Conservation (phyloP, 2,329 filamentous ascomycete genomes). For the Dactylellina leptospora region DNA sequence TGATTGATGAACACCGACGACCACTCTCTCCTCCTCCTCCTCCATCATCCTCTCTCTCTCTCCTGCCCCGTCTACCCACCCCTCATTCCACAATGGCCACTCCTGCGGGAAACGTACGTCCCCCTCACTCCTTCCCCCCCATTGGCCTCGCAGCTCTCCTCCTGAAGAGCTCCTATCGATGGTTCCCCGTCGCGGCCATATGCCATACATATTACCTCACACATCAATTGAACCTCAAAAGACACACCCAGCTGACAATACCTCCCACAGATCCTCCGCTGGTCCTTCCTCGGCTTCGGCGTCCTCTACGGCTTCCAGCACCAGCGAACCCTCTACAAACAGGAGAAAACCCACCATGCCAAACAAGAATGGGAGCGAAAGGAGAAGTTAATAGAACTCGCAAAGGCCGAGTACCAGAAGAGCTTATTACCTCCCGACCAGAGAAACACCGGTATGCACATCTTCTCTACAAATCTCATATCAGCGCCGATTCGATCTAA, state of each 20-base stretch:
- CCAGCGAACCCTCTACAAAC: constrained; percentile 79
- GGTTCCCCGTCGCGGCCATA: not conserved
- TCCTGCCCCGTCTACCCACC: not conserved
- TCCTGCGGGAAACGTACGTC: constrained; percentile 46
- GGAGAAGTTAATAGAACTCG: constrained; percentile 87
- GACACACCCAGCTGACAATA: not conserved
- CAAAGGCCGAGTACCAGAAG: constrained; percentile 89
- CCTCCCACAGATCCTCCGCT: constrained; percentile 82
- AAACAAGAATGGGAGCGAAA: constrained; percentile 90
- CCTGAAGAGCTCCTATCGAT: not conserved
- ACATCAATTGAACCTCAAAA: not conserved
- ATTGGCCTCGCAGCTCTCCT: not conserved
- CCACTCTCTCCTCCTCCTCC: constrained; percentile 4
- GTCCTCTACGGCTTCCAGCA: constrained; percentile 96
- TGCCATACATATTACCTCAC: not conserved
- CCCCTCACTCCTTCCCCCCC: not conserved
- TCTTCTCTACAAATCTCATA: not conserved
- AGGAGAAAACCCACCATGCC: constrained; percentile 74
- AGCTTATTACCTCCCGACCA: constrained; percentile 69
- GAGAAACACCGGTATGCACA: constrained; percentile 57
- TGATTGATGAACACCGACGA: constrained; percentile 14
- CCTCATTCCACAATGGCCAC: constrained; percentile 31
- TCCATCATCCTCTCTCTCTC: constrained; percentile 3
- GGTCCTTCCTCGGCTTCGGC: constrained; percentile 89
- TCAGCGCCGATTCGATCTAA: no score